phyloP scores from a whole-genome alignment of 257 asterid species.

The Vinca minor region DNA sequence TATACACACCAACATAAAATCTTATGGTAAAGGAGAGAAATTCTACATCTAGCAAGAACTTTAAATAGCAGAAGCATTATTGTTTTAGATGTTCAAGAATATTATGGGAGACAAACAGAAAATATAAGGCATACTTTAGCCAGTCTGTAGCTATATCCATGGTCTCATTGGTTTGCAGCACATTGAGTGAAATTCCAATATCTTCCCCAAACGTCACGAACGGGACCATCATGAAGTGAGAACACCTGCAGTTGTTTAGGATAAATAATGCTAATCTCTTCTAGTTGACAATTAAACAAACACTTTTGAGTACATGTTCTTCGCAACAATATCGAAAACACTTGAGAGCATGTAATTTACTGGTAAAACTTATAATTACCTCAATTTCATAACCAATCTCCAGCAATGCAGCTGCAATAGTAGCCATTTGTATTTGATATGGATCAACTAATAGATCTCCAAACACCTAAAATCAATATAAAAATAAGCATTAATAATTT shows the following conservation, averaged over 20 bases:
- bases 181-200: slow-evolving; percentile 37
- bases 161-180: slow-evolving; percentile 35
- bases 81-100: background rate
- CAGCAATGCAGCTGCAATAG: slow-evolving; percentile 61
- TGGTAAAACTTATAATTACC: slow-evolving; percentile 34
- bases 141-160: slow-evolving; percentile 58
- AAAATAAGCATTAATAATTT: background rate
- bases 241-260: slow-evolving; percentile 49
- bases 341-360: background rate
- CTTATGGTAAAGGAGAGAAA: background rate
- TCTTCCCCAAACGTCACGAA: slow-evolving; percentile 53
- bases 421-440: slow-evolving; percentile 75
- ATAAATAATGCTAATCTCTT: slow-evolving; percentile 4
- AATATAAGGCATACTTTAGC: slow-evolving; percentile 58
- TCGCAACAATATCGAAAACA: background rate
- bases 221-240: slow-evolving; percentile 69
- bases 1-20: background rate
- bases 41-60: background rate
- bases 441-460: slow-evolving; percentile 72
- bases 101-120: background rate
- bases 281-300: background rate
- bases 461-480: slow-evolving; percentile 46
- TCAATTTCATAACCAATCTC: slow-evolving; percentile 78
- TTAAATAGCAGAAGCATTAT: background rate
- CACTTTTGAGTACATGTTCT: background rate